Evolutionary conservation across 106 monocot genomes (phyloP).

Genomic region (Xerophyta viscosa): DNA sequence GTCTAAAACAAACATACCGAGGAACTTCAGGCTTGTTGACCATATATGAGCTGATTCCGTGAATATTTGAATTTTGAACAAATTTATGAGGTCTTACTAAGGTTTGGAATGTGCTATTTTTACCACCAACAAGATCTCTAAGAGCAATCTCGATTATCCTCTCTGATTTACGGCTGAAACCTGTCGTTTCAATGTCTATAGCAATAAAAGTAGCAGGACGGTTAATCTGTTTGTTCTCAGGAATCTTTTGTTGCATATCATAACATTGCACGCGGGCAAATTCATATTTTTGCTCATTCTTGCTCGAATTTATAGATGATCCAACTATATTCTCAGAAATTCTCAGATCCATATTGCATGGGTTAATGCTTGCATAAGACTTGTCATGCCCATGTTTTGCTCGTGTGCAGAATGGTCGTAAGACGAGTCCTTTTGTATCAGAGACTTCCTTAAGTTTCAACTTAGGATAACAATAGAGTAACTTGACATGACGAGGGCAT

Average conservation of each 20-base stretch:
- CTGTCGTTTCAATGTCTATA: slow-evolving; percentile 95
- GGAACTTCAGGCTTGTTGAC: slow-evolving; percentile 70
- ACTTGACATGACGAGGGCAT: slow-evolving; percentile 12
- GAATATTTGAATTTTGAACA: slow-evolving; percentile 53
- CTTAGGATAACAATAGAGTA: slow-evolving; percentile 22
- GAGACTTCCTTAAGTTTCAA: slow-evolving; percentile 15
- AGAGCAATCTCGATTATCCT: slow-evolving; percentile 94
- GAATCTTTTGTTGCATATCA: slow-evolving; percentile 17
- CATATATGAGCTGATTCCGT: slow-evolving; percentile 71
- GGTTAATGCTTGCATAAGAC: slow-evolving; percentile 19
- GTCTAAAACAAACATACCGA: too few relatives aligned
- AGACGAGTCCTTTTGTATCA: slow-evolving; percentile 19
- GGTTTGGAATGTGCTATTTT: slow-evolving; percentile 78
- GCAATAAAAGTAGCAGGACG: slow-evolving; percentile 69
- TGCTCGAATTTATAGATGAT: slow-evolving; percentile 12
- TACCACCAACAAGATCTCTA: slow-evolving; percentile 77
- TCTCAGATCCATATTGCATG: slow-evolving; percentile 22
- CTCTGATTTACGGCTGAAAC: slow-evolving; percentile 42
- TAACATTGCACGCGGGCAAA: slow-evolving; percentile 23
- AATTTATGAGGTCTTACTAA: slow-evolving; percentile 67
- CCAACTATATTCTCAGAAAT: slow-evolving; percentile 16
- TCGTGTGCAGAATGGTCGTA: slow-evolving; percentile 17
- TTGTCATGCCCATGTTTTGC: slow-evolving; percentile 27
- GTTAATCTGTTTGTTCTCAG: slow-evolving; percentile 23
- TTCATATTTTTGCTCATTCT: slow-evolving; percentile 21